Percentiles rank a stretch among this genome's conserved stretches.
Conservation (phyloP, 2,329 filamentous ascomycete genomes). For the Fusarium sp. region DNA sequence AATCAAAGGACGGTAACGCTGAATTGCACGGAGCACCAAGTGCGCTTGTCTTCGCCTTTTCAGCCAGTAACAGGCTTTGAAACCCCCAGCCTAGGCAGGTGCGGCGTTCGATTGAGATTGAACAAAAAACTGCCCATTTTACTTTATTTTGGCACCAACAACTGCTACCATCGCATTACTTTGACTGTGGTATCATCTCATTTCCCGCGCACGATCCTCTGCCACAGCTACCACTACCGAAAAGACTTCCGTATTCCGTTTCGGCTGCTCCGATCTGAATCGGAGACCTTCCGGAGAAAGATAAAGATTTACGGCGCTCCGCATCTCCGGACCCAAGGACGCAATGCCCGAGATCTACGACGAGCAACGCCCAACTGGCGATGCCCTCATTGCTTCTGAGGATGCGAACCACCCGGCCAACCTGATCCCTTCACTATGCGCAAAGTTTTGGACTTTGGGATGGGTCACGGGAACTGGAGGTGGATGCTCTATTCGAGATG, state of each 20-base stretch:
- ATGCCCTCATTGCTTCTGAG: constrained; percentile 68
- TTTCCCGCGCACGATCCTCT: constrained; percentile 10
- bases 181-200: constrained; percentile 32
- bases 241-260: constrained; percentile 26
- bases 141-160: constrained; percentile 15
- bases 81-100: constrained; percentile 33
- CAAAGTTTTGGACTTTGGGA: constrained; percentile 94
- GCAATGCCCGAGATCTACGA: constrained; percentile 31
- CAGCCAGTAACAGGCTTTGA: constrained; percentile 31
- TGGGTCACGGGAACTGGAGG: constrained; percentile 94
- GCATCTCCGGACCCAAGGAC: background rate
- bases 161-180: constrained; percentile 23
- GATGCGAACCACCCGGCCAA: constrained; percentile 94
- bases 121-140: constrained; percentile 37
- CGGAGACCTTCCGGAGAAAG: constrained; percentile 9
- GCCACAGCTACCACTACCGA: constrained; percentile 8
- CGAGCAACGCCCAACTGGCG: constrained; percentile 36
- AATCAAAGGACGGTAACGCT: constrained; percentile 23
- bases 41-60: constrained; percentile 2
- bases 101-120: constrained; percentile 28
- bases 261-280: constrained; percentile 31
- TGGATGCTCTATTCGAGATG: constrained; percentile 81
- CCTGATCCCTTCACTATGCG: constrained; percentile 92
- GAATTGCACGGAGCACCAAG: constrained; percentile 27
- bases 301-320: constrained; percentile 7